These are phyloP conservation scores for Cordyceps fumosorosea DNA, from an alignment of 2,329 filamentous ascomycete species.

Conservation along the genomic window DNA sequence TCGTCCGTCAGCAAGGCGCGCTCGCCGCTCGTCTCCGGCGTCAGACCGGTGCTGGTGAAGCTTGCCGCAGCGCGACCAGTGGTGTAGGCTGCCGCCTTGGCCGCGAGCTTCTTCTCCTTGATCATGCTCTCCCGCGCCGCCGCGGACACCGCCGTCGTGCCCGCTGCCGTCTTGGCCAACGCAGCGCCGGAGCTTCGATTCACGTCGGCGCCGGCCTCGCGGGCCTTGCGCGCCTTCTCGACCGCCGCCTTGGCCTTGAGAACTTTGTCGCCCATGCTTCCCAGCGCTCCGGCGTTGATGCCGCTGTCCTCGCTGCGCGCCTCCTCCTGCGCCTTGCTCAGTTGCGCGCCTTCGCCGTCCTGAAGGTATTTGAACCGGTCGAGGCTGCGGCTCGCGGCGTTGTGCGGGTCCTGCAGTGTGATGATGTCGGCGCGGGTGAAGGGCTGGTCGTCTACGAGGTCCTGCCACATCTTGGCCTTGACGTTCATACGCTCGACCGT, in stretches of 20 bases:
- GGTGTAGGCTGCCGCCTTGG: constrained; percentile 86
- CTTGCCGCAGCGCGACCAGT: constrained; percentile 87
- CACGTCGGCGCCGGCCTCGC: constrained; percentile 53
- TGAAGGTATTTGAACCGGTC: constrained; percentile 84
- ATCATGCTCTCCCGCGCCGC: constrained; percentile 34
- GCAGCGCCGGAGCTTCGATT: constrained; percentile 43
- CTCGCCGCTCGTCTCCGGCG: constrained; percentile 82
- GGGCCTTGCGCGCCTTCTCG: constrained; percentile 76
- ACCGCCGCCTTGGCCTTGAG: constrained; percentile 87
- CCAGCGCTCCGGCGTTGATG: constrained; percentile 75
- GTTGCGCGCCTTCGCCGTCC: constrained; percentile 64
- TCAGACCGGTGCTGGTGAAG: constrained; percentile 91
- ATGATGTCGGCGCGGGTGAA: constrained; percentile 91
- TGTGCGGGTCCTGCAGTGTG: constrained; percentile 92
- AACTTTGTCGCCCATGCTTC: constrained; percentile 74
- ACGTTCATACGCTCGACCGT: constrained; percentile 93
- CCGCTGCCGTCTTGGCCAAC: constrained; percentile 29
- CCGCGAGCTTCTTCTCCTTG: constrained; percentile 55
- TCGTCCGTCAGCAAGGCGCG: constrained; percentile 84
- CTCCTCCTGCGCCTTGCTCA: constrained; percentile 62
- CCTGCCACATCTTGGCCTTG: constrained; percentile 92
- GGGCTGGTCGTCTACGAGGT: constrained; percentile 79
- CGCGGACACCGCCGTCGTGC: constrained; percentile 10
- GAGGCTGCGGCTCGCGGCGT: constrained; percentile 73
- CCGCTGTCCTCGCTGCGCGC: constrained; percentile 51